Base-by-base conservation (phyloP, 2,329 filamentous ascomycete species). In the Colletotrichum magnum region DNA sequence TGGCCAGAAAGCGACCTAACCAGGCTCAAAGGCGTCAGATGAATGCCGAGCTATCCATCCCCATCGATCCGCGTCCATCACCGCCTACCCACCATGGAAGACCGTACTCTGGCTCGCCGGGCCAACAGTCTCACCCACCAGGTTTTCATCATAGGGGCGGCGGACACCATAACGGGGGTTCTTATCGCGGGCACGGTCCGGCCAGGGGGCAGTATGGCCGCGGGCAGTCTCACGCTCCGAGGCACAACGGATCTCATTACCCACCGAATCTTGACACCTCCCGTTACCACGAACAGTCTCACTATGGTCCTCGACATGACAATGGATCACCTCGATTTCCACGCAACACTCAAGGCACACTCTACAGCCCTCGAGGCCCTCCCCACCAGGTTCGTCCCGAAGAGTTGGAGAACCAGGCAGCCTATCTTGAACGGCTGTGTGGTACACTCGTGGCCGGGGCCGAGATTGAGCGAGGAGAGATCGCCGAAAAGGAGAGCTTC, bases 401-500 rank as follows among this genome's bases (percentile, higher is more conserved):
- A 41, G 84, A 89, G 53, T 71, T 89, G 15, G 77, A 79, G n/a
- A 76, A 76, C 1, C 88, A 90, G 75, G 79, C 81, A 10, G 76
- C 77, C 16, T 75, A 86, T 15, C 81, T 91, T 15, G 86, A 90
- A 24, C 74, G 74, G 1, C 78, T 90, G 2, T 85, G 85, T 68
- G 62, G 77, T 16, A 85, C 90, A 54, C 80, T 94, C 18, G 53
- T 72, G 18, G 80, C 86, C 0, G 84, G 82, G 47, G 88, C 89
- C 1, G 89, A 92, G 72, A 94, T 95, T 71, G 86, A 85, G 45
- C 75, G 79, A 1, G 78, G 81, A 1, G 93, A 96, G 73, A 87
- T 92, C 59, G 81, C 85, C 2, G 86, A 90, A 72, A 97, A 96
- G 75, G 92, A 96, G 73, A 76, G 79, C 0, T 95, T 97, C 73